Conservation (phyloP, 2,329 filamentous ascomycete genomes). For the Diaporthe eres region DNA sequence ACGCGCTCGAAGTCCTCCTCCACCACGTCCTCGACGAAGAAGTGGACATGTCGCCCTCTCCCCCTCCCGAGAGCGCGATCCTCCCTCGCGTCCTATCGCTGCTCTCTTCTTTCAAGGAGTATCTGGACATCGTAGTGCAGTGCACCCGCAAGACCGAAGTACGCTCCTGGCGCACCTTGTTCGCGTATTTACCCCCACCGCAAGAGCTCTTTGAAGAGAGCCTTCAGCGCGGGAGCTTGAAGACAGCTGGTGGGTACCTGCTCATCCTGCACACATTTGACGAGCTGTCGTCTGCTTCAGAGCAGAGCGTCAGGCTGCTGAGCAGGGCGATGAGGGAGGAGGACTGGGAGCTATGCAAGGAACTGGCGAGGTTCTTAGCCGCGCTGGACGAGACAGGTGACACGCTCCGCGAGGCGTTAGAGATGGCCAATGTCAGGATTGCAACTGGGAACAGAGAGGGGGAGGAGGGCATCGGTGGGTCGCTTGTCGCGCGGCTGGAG, state of each 20-base stretch:
- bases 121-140: conserved; percentile 95
- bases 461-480: conserved; percentile 51
- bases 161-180: conserved; percentile 93
- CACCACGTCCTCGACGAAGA: conserved; percentile 96
- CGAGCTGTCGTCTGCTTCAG: conserved; percentile 76
- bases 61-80: conserved; percentile 73
- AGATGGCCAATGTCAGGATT: conserved; percentile 66
- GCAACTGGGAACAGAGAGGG: conserved; percentile 51
- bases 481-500: conserved; percentile 48
- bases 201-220: conserved; percentile 95
- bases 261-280: conserved; percentile 90
- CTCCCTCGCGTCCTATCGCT: conserved; percentile 75
- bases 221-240: conserved; percentile 85
- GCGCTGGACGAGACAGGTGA: conserved; percentile 90
- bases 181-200: conserved; percentile 90
- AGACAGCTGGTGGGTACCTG: conserved; percentile 97
- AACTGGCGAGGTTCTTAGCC: conserved; percentile 93
- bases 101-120: conserved; percentile 82
- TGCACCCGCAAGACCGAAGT: conserved; percentile 98
- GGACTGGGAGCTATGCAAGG: conserved; percentile 96
- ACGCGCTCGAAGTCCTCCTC: conserved; percentile 91
- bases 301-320: conserved; percentile 86
- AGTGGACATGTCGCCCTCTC: conserved; percentile 77
- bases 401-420: conserved; percentile 81
- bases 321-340: conserved; percentile 84